Evolutionary conservation across 306 rosid genomes (phyloP), one percentile per base, ranked within the genome.

Genomic region (Oxytropis ochrocephala): DNA sequence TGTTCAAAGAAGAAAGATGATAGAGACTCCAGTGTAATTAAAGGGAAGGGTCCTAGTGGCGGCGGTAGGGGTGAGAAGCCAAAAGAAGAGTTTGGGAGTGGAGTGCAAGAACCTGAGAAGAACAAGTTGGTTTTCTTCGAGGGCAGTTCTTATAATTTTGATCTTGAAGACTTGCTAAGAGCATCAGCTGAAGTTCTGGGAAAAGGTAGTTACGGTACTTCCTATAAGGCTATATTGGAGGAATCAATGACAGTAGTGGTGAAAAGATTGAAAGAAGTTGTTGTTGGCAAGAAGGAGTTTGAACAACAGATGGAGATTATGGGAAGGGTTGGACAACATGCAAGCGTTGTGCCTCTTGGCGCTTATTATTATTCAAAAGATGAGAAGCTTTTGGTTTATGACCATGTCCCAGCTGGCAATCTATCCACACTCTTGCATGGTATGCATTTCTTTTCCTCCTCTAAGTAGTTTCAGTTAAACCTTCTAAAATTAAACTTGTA

Each of bases 111-210:
- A 76, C 87, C 89, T 14, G 96, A 90, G 83, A 90, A 90, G 72
- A 90, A 90, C 80, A 90, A 90, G 77, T 72, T 90, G 69, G 94
- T 90, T 69, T 90, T 90, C 83, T 90, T 90, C 62, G 96, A 87
- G 79, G 96, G 96, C 0, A 87, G 94, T 81, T 87, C 94, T 42
- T 87, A 81, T 77, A 90, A 90, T 74, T 90, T 90, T 75, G 96
- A 90, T 79, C 96, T 90, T 35, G 96, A 90, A 53, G 96, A 90
- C 70, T 81, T 90, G 82, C 81, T 90, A 38, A 84, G 96, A 63
- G 96, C 96, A 61, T 90, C 96, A 2, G 96, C 96, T 0, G 96
- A 90, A 82, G 96, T 90, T 69, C 75, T 90, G 71, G 96, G 96
- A 75, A 90, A 90, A 75, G 94, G 96, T 54, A 87, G 94, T 69